Evolutionary conservation across 768 basidiomycete genomes (phyloP), one percentile per base, ranked within the genome.

Genomic region (Pisolithus microcarpus): DNA sequence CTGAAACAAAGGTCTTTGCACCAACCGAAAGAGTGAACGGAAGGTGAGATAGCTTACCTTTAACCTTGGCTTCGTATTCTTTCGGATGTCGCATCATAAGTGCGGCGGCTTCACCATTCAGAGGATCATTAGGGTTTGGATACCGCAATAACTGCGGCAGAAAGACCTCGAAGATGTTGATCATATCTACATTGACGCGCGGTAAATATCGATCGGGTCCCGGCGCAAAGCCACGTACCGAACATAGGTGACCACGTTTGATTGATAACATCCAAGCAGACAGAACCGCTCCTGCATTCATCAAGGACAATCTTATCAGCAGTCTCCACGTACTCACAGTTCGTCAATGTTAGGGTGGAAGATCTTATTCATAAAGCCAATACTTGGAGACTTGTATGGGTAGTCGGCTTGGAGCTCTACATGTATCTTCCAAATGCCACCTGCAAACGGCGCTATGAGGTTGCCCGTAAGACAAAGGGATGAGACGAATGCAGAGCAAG

Each of bases 171-270:
- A 99, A 98, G 56, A 99, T 98, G 66, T 99, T 99, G 75, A 97
- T 91, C 87, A 98, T 94, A 71, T 98, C 95, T 97, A 61, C 46
- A 42, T 21, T 18, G 28, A n/a, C 24, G 50, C 40, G 49, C 36
- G 7, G 9, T 56, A 45, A 52, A n/a, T n/a, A 34, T 34, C 26
- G 7, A 5, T 23, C 34, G 42, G 30, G 9, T 24, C 44, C 13
- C 46, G 48, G 37, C 10, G n/a, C 34, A 23, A 4, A 31, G 43
- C 46, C 45, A 74, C 86, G 65, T 65, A 94, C 93, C 93, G 65
- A 96, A 99, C 96, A 99, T 98, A 2, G 96, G 96, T 38, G 96
- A 98, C 96, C 96, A 99, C 15, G 95, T 96, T 73, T 97, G 94
- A 66, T 97, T 97, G 68, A 97, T 97, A 38, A 97, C 96, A 69